Percentiles rank a stretch among this genome's conserved stretches.
phyloP scores from a whole-genome alignment of 2,329 filamentous ascomycete species.

The Mycosphaerella sp. region DNA sequence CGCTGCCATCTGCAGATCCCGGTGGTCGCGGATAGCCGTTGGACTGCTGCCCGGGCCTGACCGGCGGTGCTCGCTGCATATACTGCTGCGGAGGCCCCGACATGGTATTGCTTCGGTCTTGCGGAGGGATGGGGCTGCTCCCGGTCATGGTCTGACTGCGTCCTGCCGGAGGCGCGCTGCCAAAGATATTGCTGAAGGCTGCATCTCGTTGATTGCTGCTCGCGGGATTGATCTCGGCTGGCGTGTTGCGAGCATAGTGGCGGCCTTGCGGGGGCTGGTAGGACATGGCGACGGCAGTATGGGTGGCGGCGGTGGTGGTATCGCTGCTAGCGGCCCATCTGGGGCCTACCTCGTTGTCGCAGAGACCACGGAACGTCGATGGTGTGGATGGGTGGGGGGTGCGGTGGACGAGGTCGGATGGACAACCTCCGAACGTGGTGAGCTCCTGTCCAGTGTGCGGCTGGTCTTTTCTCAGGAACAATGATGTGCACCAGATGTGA shows the following conservation, averaged over 20 bases:
- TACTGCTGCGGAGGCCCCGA: conserved; percentile 40
- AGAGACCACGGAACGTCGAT: background rate
- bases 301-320: background rate
- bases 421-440: background rate
- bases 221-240: conserved; percentile 10
- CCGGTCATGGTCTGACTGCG: conserved; percentile 95
- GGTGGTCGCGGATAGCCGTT: conserved; percentile 38
- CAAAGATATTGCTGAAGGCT: conserved; percentile 94
- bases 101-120: conserved; percentile 70
- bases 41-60: conserved; percentile 40
- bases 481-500: background rate
- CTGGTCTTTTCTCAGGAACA: background rate
- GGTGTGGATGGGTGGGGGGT: background rate
- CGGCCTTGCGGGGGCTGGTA: conserved; percentile 55
- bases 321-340: conserved; percentile 21
- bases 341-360: conserved; percentile 9
- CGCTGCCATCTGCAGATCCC: conserved; percentile 16
- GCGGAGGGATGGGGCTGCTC: conserved; percentile 55
- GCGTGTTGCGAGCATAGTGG: conserved; percentile 7
- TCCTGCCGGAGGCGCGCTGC: conserved; percentile 74
- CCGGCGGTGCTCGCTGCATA: conserved; percentile 57
- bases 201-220: conserved; percentile 59
- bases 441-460: background rate
- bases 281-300: conserved; percentile 45
- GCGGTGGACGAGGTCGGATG: background rate